Evolutionary conservation across 2,329 filamentous ascomycete species (phyloP).

Genomic region (Colletotrichum musicola): DNA sequence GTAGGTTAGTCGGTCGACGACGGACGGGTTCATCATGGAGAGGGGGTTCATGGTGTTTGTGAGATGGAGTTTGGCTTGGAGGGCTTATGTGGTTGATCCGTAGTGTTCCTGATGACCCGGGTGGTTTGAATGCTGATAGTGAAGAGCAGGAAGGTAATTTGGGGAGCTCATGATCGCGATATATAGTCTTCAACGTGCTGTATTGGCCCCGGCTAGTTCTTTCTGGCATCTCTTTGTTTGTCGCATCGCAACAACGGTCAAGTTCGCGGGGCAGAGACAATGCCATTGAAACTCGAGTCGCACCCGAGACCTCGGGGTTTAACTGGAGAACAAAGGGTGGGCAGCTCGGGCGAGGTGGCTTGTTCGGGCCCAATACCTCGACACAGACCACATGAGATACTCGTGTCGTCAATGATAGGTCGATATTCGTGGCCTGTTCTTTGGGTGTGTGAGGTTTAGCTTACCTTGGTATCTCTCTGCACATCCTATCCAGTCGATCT

Average conservation of each 20-base stretch:
- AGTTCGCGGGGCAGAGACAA: constrained; percentile 4
- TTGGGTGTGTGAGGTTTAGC: no score
- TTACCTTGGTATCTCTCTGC: no score
- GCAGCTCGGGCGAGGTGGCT: not conserved
- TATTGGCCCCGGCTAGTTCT: no score
- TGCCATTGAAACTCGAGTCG: not conserved
- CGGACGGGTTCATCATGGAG: not conserved
- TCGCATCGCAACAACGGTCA: not conserved
- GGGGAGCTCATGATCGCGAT: no score
- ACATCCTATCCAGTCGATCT: no score
- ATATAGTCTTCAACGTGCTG: no score
- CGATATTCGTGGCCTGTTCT: no score
- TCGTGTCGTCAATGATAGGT: no score
- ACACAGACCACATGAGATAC: no score
- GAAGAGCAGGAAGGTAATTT: not conserved
- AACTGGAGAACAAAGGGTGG: not conserved
- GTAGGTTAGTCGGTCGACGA: constrained; percentile 16
- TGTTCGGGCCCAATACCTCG: not conserved
- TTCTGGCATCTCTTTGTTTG: constrained; percentile 15
- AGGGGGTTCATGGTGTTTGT: not conserved
- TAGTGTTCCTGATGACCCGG: no score
- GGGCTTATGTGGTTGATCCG: not conserved
- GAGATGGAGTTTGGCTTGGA: not conserved
- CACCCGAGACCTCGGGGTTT: not conserved
- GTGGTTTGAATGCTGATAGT: not conserved